Base-by-base conservation (phyloP, 345 rosid genomes). In the Turnera subulata region DNA sequence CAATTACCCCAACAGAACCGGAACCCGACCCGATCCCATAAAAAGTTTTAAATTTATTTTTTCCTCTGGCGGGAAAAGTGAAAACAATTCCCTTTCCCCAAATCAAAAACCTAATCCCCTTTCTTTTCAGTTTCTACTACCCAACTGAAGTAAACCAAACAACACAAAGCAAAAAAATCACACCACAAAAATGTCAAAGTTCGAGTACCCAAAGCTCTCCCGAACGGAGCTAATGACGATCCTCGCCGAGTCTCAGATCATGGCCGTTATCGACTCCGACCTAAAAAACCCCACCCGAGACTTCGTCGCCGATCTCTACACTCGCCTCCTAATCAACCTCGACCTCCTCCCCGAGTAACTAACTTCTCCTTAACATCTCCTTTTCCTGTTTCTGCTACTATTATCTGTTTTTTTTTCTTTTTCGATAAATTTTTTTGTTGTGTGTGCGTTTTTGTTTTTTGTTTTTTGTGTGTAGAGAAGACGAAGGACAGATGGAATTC, bases 401-500 rank as follows among this genome's bases (percentile, higher is more conserved):
- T 9, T 20, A n/a, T n/a, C n/a, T n/a, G n/a, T n/a, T n/a, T n/a
- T n/a, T n/a, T n/a, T n/a, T n/a, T n/a, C n/a, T n/a, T n/a, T n/a
- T n/a, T n/a, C n/a, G n/a, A n/a, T n/a, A n/a, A n/a, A n/a, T n/a
- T n/a, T n/a, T n/a, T n/a, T n/a, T n/a, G n/a, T n/a, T n/a, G n/a
- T n/a, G n/a, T n/a, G n/a, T n/a, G n/a, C n/a, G n/a, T n/a, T n/a
- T n/a, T n/a, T n/a, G n/a, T n/a, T n/a, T n/a, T n/a, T n/a, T n/a
- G n/a, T n/a, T 44, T 2, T 9, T 59, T 45, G 42, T 64, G 23
- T 63, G 56, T 65, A 89, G 99, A 55, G 97, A 84, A 59, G 96
- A 88, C 17, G 74, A 72, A 56, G 95, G 82, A 39, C 96, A 85
- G 57, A 63, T 88, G 64, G 96, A 82, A 40, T 90, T 90, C 56